A percentile compares a stretch with the other conserved stretches of the same genome.
Evolutionary conservation across 2,329 filamentous ascomycete genomes (phyloP).

Genomic region (Helotiales sp.): DNA sequence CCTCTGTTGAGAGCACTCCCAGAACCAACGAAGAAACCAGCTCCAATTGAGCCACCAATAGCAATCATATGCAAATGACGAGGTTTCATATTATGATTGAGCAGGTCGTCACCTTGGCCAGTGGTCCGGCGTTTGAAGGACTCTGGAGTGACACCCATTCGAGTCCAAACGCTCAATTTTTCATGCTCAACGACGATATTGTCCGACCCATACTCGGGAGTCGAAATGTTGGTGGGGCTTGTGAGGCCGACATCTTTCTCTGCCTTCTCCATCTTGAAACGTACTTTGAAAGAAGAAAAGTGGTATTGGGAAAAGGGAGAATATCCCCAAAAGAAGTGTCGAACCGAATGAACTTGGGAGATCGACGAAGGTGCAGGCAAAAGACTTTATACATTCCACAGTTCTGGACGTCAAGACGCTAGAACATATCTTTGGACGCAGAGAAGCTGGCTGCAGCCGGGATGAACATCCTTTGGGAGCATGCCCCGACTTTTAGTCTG

Average conservation of each 20-base stretch:
- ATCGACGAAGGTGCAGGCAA: neutral
- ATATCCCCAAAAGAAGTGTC: neutral
- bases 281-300: neutral
- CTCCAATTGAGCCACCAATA: conserved; percentile 88
- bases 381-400: neutral
- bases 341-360: neutral
- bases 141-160: conserved; percentile 39
- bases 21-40: conserved; percentile 83
- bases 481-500: neutral
- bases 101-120: conserved; percentile 42
- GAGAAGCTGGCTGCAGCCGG: neutral
- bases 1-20: conserved; percentile 70
- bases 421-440: neutral
- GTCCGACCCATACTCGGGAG: conserved; percentile 14
- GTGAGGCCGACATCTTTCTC: conserved; percentile 11
- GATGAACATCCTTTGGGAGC: neutral
- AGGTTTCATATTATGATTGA: conserved; percentile 76
- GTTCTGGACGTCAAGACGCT: neutral
- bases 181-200: conserved; percentile 21
- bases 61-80: conserved; percentile 96
- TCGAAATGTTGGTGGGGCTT: conserved; percentile 1
- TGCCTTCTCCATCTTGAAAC: neutral
- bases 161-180: conserved; percentile 37
- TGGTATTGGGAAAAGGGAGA: neutral
- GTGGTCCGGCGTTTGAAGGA: conserved; percentile 39